Evolutionary conservation across 352 stramenopile genomes (phyloP), one percentile per base, ranked within the genome.

Genomic region (Pythium rishiriense): DNA sequence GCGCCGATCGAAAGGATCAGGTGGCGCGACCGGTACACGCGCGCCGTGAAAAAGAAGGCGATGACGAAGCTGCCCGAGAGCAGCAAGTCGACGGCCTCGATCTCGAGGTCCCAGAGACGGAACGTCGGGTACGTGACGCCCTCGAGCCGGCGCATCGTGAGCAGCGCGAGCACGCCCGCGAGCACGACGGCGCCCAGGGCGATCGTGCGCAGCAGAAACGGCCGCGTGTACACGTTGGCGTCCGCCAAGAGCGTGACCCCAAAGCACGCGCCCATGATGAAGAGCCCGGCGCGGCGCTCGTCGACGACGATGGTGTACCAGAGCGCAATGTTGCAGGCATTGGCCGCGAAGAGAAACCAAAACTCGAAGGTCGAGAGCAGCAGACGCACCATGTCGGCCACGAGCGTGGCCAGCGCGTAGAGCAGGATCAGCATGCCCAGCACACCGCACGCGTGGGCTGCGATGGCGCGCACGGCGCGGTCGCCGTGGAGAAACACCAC

Each of bases 281-380:
- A n/a, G n/a, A n/a, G n/a, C n/a, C n/a, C n/a, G n/a, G n/a, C n/a
- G n/a, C n/a, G n/a, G 48, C 26, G 48, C 15, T 55, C 26, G 48
- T 42, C 48, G 3, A 35, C 26, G 10, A 55, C 22, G 14, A 42
- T 17, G 26, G 29, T 37, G 25, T 9, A n/a, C 29, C 48, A 55
- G 2, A 37, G 29, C 15, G 29, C 48, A 17, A 42, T n/a, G 48
- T 55, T 55, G 29, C 4, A 21, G 2, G 5, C 11, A 26, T 55
- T 55, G 24, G 41, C 29, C n/a, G 29, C 26, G 14, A 42, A 42
- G 48, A 55, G 48, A 15, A 55, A 55, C 48, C 48, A 55, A 37
- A 55, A 55, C 48, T 55, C 48, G n/a, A 55, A 55, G 17, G 48
- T 41, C 24, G 17, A 11, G 19, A 42, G 17, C 15, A 55, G 15